Conservation (phyloP, 768 basidiomycete genomes). For the Russula foetens region DNA sequence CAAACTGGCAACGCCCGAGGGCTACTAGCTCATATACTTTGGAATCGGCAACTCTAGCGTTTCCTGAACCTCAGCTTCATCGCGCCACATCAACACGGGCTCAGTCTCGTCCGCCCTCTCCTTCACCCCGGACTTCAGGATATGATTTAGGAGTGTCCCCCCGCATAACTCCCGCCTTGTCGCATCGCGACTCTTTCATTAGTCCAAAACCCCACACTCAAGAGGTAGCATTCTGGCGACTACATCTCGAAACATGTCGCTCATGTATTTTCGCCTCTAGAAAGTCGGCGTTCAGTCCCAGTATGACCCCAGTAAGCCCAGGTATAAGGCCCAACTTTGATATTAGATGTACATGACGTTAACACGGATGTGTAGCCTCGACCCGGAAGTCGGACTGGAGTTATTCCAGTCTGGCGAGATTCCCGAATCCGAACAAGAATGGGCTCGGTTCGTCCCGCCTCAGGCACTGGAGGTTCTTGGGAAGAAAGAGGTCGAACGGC, state of each 20-base stretch:
- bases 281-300: constrained; percentile 18
- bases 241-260: neutral
- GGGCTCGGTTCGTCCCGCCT: constrained; percentile 72
- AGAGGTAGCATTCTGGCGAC: constrained; percentile 8
- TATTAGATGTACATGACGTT: neutral
- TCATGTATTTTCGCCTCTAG: neutral
- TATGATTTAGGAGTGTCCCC: neutral
- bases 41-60: constrained; percentile 28
- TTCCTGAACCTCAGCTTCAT: constrained; percentile 47
- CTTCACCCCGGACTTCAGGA: neutral
- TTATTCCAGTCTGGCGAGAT: constrained; percentile 64
- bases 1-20: constrained; percentile 15
- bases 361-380: constrained; percentile 34
- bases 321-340: neutral
- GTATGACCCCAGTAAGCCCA: constrained; percentile 23
- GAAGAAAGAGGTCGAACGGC: constrained; percentile 72
- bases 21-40: constrained; percentile 17
- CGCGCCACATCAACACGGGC: constrained; percentile 35
- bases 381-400: constrained; percentile 53
- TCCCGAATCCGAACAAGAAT: constrained; percentile 65
- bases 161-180: neutral
- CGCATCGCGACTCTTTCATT: constrained; percentile 2
- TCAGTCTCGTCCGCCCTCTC: constrained; percentile 18
- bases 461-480: constrained; percentile 64
- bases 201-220: neutral